phyloP scores from a whole-genome alignment of 106 monocot species.

The Acanthochlamys bracteata region DNA sequence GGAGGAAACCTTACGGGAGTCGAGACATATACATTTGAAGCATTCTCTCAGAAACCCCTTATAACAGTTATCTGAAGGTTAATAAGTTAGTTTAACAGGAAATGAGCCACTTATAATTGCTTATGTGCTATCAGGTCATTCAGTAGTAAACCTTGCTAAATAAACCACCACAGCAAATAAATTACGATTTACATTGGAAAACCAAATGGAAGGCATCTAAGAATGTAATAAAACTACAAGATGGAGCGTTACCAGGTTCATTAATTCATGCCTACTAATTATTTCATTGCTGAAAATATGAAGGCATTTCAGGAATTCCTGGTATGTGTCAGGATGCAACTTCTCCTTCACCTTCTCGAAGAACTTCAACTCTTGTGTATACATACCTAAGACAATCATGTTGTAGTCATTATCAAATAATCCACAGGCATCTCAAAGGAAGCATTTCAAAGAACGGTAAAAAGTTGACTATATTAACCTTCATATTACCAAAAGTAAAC shows the following conservation, averaged over 20 bases:
- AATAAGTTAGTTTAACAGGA: no score
- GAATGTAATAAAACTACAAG: neutral
- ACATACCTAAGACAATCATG: conserved; percentile 40
- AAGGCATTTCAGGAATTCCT: conserved; percentile 97
- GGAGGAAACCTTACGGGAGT: no score
- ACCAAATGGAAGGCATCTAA: neutral
- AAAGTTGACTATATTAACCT: no score
- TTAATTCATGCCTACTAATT: conserved; percentile 72
- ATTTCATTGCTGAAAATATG: conserved; percentile 88
- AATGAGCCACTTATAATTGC: no score
- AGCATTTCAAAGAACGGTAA: neutral
- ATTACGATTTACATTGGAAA: no score
- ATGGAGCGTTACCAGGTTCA: conserved; percentile 52
- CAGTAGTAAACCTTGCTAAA: no score
- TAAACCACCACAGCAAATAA: no score
- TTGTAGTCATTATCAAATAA: neutral
- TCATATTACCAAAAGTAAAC: no score
- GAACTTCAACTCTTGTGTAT: conserved; percentile 69
- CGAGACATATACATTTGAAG: no score
- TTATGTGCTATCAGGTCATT: no score
- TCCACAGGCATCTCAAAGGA: neutral
- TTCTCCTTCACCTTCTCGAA: conserved; percentile 94
- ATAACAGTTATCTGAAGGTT: no score
- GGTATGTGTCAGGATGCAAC: conserved; percentile 64
- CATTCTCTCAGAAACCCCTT: no score